A percentile compares a stretch with the other conserved stretches of the same genome.
Conservation (phyloP, 176 grass and related monocot genomes). For the Phyllostachys edulis region DNA sequence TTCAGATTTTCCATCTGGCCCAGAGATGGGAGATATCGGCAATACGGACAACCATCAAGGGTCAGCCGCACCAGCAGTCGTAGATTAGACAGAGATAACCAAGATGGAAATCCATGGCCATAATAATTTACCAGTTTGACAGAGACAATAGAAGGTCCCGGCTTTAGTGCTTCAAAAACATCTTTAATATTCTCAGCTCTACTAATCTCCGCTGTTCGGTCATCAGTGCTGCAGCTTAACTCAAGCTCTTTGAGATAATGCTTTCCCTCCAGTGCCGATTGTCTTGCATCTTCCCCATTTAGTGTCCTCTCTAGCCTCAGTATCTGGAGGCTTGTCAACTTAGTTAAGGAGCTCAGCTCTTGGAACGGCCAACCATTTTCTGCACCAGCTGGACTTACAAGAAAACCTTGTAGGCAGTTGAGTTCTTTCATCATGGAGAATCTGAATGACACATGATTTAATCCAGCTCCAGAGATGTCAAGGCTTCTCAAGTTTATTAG, state of each 20-base stretch:
- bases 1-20: constrained; percentile 43
- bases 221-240: constrained; percentile 30
- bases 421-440: constrained; percentile 43
- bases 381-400: constrained; percentile 18
- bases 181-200: constrained; percentile 31
- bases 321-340: constrained; percentile 53
- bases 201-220: background rate
- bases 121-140: constrained; percentile 49
- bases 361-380: constrained; percentile 40
- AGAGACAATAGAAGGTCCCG: constrained; percentile 38
- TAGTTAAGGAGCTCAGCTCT: constrained; percentile 39
- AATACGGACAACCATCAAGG: constrained; percentile 34
- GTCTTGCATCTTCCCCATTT: constrained; percentile 10
- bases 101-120: constrained; percentile 52
- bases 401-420: constrained; percentile 50
- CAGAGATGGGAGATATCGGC: constrained; percentile 41
- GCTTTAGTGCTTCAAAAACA: constrained; percentile 46
- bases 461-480: constrained; percentile 44
- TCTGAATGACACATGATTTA: constrained; percentile 40
- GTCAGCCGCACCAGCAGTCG: constrained; percentile 28
- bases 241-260: constrained; percentile 47
- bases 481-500: constrained; percentile 56
- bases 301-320: constrained; percentile 30
- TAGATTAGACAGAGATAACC: constrained; percentile 25
- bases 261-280: constrained; percentile 28